Evolutionary conservation across 2,329 filamentous ascomycete genomes (phyloP).

Genomic region (Verticillium tricorpus): DNA sequence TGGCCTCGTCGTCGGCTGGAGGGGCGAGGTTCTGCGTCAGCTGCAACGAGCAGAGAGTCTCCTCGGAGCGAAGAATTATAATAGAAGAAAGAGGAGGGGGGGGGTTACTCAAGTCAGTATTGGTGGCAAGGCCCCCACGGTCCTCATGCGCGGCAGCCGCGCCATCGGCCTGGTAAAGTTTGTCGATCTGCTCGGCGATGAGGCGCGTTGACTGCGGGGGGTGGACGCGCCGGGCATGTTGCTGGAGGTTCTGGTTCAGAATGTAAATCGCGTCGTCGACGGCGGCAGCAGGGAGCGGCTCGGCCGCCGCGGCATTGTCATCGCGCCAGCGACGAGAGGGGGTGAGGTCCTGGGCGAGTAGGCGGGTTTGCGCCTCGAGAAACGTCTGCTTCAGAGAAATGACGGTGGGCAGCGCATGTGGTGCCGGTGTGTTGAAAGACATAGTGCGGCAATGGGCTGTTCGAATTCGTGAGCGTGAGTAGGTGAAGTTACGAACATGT

Average conservation of each 20-base stretch:
- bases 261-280: constrained; percentile 54
- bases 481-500: too few species aligned
- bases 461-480: too few species aligned
- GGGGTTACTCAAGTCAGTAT: constrained; percentile 40
- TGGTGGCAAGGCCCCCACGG: constrained; percentile 29
- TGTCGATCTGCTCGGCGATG: constrained; percentile 68
- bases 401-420: constrained; percentile 44
- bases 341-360: constrained; percentile 54
- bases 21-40: neutral
- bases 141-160: constrained; percentile 8
- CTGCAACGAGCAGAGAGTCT: neutral
- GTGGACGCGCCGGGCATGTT: constrained; percentile 63
- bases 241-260: constrained; percentile 58
- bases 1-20: constrained; percentile 36
- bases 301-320: constrained; percentile 36
- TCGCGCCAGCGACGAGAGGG: constrained; percentile 51
- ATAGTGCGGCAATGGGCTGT: constrained; percentile 14
- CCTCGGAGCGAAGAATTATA: neutral
- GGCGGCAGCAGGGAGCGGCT: constrained; percentile 39
- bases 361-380: constrained; percentile 56
- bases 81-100: neutral
- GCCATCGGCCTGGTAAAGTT: constrained; percentile 49
- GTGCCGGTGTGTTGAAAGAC: constrained; percentile 8
- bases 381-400: constrained; percentile 62
- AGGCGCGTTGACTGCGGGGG: constrained; percentile 65